Conservation (phyloP, 495 filamentous ascomycete genomes). For the Jackrogersella minutella region DNA sequence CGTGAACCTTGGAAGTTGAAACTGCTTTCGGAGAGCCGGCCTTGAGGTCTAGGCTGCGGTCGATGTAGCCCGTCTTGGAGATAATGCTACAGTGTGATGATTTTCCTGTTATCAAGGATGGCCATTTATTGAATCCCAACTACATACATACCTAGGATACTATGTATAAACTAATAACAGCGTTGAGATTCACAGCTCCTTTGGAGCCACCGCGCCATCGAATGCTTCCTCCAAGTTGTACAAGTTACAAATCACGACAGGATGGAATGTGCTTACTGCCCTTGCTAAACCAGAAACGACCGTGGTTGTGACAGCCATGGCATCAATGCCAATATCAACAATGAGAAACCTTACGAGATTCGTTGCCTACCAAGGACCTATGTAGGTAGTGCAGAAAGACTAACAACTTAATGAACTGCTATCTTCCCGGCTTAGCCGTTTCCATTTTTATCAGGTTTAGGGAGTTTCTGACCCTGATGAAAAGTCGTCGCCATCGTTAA, state of each 20-base stretch:
- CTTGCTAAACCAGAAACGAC: slow-evolving; percentile 10
- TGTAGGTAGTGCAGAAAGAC: no score
- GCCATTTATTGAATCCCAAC: neutral
- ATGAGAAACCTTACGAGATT: no score
- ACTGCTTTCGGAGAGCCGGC: slow-evolving; percentile 28
- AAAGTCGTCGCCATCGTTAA: slow-evolving; percentile 7
- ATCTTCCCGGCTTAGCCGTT: slow-evolving; percentile 6
- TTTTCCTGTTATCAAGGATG: slow-evolving; percentile 18
- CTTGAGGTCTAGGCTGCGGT: slow-evolving; percentile 42
- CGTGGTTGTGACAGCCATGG: slow-evolving; percentile 1
- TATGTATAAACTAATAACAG: slow-evolving; percentile 15
- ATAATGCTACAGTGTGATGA: slow-evolving; percentile 31
- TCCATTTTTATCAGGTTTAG: neutral
- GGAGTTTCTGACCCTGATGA: slow-evolving; percentile 6
- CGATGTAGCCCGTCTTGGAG: slow-evolving; percentile 36
- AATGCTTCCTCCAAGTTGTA: slow-evolving; percentile 13
- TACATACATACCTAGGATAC: neutral
- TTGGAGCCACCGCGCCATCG: neutral
- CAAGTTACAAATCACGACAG: slow-evolving; percentile 19
- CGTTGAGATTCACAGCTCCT: slow-evolving; percentile 12
- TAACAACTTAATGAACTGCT: slow-evolving; percentile 5
- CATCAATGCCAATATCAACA: slow-evolving; percentile 3
- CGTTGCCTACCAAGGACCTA: no score
- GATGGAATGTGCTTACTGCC: slow-evolving; percentile 34
- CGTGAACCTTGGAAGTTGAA: slow-evolving; percentile 27